Evolutionary conservation across 805 yeast species (phyloP), one percentile per base, ranked within the genome.

Genomic region (Zygosaccharomyces gambellarensis): DNA sequence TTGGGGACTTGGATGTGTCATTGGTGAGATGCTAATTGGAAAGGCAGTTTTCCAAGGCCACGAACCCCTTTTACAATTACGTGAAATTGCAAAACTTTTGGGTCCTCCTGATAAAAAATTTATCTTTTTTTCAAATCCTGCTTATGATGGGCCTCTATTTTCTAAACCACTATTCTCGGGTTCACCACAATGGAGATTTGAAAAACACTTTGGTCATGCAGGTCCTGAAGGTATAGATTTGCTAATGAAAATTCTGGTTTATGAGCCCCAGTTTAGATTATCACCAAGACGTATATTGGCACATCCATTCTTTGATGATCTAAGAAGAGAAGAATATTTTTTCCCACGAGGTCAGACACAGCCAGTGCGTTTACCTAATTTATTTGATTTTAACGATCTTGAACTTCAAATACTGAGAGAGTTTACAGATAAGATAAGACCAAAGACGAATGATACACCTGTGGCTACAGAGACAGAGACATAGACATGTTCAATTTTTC

Each of bases 1-100:
- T 61, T 94, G 99, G 99, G 96, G 97, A 14, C 74, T 92, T 51
- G 99, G 98, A 1, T 92, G 99, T 72, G 96, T 94, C 31, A 72
- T 94, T 52, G 97, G 97, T 11, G 99, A 94, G 70, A 83, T 94
- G 87, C 76, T 85, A 49, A 77, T 90, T 54, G 97, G 97, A 12
- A 83, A 81, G 64, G 96, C 98, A 0, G 81, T 94, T n/a, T 94
- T 94, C 72, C 96, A 90, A 69, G 98, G 99, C 41, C 87, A 83
- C 59, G 85, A 87, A 52, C 96, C 96, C 45, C 79, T 84, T 63
- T 77, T 88, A 54, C 99, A 94, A 69, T 74, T 94, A 54, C 83
- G 92, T 56, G 95, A 92, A 64, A 90, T 94, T 53, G 83, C 95
- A 34, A 90, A 92, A 68, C 71, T 90, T 40, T 74, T 92, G 59